Evolutionary conservation across 1,139 yeast species (phyloP), one percentile per base, ranked within the genome.

Genomic region (Candida sanyaensis): DNA sequence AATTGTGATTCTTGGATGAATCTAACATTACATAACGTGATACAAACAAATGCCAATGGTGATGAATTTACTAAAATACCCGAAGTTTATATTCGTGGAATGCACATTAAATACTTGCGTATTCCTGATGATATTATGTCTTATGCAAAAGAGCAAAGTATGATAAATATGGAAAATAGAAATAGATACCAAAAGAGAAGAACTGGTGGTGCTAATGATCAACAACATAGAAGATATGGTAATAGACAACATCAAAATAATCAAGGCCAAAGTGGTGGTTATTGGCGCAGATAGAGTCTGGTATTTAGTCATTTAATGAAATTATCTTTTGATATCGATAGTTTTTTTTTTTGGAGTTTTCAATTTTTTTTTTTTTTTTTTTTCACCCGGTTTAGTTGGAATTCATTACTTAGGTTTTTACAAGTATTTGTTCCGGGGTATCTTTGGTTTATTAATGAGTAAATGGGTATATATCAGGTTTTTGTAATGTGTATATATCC

Each of bases 1-100:
- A 88, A 88, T 61, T 91, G 96, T 60, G 99, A 95, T 65, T 85
- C 90, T 37, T 90, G 96, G 92, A 95, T 95, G 99, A 93, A 93
- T 65, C 75, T 95, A 58, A 89, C 96, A 1, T 75, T 95, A 48
- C 77, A 77, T 40, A 85, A 91, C 56, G 98, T 88, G 23, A 81
- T 85, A 45, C 92, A 87, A 63, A 82, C 88, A 12, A 83, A 84
- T 51, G 75, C 86, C 62, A 78, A 80, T 55, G 95, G 90, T 12
- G 86, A 84, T 47, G 73, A 74, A 38, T 87, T 88, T 62, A 69
- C 78, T 50, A 84, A 86, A 62, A 69, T 88, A 41, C 83, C 87
- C 3, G 96, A 91, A 60, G 79, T 88, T 50, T 93, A 91, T 61
- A 81, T 95, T 43, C 83, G 93, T 60, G 99, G 99, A 39, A 87